phyloP scores from a whole-genome alignment of 164 flowering plant genomes.

The Vitis riparia region DNA sequence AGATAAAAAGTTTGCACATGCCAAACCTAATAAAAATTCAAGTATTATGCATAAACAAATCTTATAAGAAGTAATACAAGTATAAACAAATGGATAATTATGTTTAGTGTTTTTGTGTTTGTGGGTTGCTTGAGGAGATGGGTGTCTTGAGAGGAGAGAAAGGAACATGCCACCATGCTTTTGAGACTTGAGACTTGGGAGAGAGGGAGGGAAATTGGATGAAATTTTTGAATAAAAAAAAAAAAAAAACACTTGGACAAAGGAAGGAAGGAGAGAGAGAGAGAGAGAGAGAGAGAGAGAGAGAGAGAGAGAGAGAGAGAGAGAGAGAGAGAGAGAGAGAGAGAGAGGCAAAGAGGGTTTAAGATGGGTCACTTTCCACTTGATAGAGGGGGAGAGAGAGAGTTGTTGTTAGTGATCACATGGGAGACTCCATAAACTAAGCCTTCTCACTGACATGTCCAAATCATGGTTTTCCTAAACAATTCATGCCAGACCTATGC shows the following conservation, averaged over 20 bases:
- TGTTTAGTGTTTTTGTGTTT: slow-evolving; percentile 6
- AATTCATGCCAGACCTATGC: slow-evolving; percentile 30
- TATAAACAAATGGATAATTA: too few relatives aligned
- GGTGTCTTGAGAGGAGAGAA: slow-evolving; percentile 47
- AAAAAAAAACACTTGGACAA: not conserved
- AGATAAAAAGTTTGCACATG: too few relatives aligned
- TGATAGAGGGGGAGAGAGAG: slow-evolving; percentile 19
- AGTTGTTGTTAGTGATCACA: slow-evolving; percentile 31
- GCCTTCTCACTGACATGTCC: slow-evolving; percentile 33
- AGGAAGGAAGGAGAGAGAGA: not conserved
- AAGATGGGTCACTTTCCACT: slow-evolving; percentile 30
- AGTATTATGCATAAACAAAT: too few relatives aligned
- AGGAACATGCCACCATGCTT: slow-evolving; percentile 29
- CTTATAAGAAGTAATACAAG: too few relatives aligned
- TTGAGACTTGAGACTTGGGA: slow-evolving; percentile 11
- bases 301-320: not conserved
- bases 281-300: not conserved
- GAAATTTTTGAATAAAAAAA: not conserved
- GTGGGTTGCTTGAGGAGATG: slow-evolving; percentile 27
- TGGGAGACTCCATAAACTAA: slow-evolving; percentile 32
- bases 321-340: not conserved
- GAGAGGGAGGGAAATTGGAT: not conserved
- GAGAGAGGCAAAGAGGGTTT: not conserved
- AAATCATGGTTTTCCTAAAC: slow-evolving; percentile 41
- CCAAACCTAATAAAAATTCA: too few relatives aligned